Percentiles rank a stretch among this genome's conserved stretches.
phyloP scores from a whole-genome alignment of 2,329 filamentous ascomycete species.

The Pezicula neosporulosa region DNA sequence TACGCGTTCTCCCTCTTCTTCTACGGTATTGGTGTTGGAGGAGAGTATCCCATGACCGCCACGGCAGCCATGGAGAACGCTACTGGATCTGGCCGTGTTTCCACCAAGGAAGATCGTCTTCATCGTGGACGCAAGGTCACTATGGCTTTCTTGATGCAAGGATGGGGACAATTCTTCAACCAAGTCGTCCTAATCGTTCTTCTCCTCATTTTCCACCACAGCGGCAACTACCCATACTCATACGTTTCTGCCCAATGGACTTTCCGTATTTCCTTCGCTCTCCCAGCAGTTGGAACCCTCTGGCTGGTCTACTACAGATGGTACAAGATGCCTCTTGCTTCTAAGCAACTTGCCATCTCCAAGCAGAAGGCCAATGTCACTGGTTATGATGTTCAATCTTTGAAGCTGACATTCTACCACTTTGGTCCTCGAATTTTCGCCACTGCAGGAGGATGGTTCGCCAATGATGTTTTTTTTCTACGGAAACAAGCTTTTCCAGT shows the following conservation, averaged over 20 bases:
- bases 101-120: constrained; percentile 87
- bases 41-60: constrained; percentile 95
- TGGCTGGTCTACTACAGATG: constrained; percentile 96
- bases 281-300: constrained; percentile 84
- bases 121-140: constrained; percentile 96
- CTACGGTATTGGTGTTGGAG: constrained; percentile 73
- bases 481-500: constrained; percentile 97
- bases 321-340: constrained; percentile 89
- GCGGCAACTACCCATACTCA: constrained; percentile 66
- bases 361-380: constrained; percentile 88
- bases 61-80: constrained; percentile 93
- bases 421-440: constrained; percentile 86
- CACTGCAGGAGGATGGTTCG: constrained; percentile 87
- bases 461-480: constrained; percentile 99
- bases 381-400: constrained; percentile 85
- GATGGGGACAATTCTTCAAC: constrained; percentile 96
- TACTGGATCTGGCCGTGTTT: constrained; percentile 79
- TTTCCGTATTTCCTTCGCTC: constrained; percentile 87
- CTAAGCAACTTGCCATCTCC: constrained; percentile 73
- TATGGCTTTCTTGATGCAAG: constrained; percentile 96
- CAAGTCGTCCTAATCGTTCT: constrained; percentile 85
- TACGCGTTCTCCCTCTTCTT: constrained; percentile 95
- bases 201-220: constrained; percentile 81
- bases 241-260: constrained; percentile 78
- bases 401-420: constrained; percentile 73